A percentile compares a stretch with the other conserved stretches of the same genome.
These are phyloP conservation scores for Venturia aucupariae DNA, from an alignment of 2,329 filamentous ascomycete species.

Conservation along the genomic window DNA sequence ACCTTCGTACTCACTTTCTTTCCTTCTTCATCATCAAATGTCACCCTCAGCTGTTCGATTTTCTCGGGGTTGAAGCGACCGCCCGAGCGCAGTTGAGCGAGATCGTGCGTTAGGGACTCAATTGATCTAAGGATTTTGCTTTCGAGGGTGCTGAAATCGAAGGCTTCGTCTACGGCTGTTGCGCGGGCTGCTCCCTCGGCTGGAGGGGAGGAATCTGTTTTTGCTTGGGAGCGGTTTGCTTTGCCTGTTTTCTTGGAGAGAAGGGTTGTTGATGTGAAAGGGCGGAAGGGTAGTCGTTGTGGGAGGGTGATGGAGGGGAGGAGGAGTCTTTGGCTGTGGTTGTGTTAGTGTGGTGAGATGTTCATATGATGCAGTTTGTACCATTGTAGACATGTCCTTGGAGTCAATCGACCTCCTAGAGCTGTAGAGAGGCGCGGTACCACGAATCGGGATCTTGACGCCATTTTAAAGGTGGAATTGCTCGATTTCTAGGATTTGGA, in stretches of 20 bases:
- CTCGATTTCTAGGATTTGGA: not conserved
- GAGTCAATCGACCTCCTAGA: not conserved
- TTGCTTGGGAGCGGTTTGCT: slow-evolving; percentile 5
- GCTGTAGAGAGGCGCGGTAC: not conserved
- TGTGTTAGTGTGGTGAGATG: not conserved
- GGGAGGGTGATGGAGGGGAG: not conserved
- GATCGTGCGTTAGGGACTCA: slow-evolving; percentile 49
- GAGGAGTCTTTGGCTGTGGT: not conserved
- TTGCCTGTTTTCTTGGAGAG: slow-evolving; percentile 13
- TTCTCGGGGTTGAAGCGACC: slow-evolving; percentile 54
- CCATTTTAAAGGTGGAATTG: not conserved
- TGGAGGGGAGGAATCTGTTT: slow-evolving; percentile 12
- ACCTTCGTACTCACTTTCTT: slow-evolving; percentile 44
- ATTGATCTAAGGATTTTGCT: slow-evolving; percentile 45
- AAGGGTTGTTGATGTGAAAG: not conserved
- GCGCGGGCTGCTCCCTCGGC: slow-evolving; percentile 4
- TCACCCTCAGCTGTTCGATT: slow-evolving; percentile 53
- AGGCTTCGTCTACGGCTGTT: slow-evolving; percentile 44
- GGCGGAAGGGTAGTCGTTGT: not conserved
- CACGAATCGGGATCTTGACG: not conserved
- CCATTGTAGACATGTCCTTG: not conserved
- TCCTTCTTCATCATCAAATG: slow-evolving; percentile 36
- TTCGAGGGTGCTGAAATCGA: slow-evolving; percentile 51
- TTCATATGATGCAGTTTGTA: not conserved
- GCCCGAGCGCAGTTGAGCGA: slow-evolving; percentile 52